Evolutionary conservation across 73 alveolate species (phyloP), one percentile per base, ranked within the genome.

Genomic region (Durusdinium trenchii): DNA sequence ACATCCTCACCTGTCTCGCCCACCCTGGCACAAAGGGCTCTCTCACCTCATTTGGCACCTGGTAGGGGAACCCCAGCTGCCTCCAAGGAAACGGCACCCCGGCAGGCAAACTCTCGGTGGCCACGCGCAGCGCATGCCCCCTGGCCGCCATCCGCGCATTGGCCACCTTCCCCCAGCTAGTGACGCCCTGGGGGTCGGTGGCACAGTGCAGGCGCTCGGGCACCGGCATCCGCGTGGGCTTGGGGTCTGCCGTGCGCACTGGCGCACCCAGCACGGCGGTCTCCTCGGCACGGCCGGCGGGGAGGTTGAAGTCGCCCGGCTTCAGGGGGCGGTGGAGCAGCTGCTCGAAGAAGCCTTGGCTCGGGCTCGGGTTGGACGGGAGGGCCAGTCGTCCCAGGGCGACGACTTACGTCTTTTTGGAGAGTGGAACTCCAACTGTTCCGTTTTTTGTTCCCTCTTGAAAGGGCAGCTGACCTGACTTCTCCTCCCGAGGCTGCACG

Each of bases 131-230:
- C 64, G 61, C 95, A 4, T 60, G 83, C 16, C 62, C 95, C 14
- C 95, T 57, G 36, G 46, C 62, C 20, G 83, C 32, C 95, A 86
- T 86, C 38, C 71, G 57, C 60, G 6, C 46, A 36, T 20, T 83
- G 23, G 61, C 83, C 43, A n/a, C 46, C 95, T 62, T 86, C 30
- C 95, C 95, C 95, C 96, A 90, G 51, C 87, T 32, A 0, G 96
- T 90, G 71, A 67, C 96, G 23, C 87, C 96, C 48, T 45, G 69
- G 35, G 96, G 96, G 78, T 90, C 96, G 26, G 96, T 67, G 52
- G 86, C 96, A 5, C 76, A 51, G 45, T 90, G 96, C 45, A 35
- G 42, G 6, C 96, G 71, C 69, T 82, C 86, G 28, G 51, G 57
- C 32, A 52, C 50, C 28, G 96, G 96, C 96, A 90, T 90, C 69